These are phyloP conservation scores for Ganoderma meredithae DNA, from an alignment of 1,284 basidiomycete species.

Conservation along the genomic window DNA sequence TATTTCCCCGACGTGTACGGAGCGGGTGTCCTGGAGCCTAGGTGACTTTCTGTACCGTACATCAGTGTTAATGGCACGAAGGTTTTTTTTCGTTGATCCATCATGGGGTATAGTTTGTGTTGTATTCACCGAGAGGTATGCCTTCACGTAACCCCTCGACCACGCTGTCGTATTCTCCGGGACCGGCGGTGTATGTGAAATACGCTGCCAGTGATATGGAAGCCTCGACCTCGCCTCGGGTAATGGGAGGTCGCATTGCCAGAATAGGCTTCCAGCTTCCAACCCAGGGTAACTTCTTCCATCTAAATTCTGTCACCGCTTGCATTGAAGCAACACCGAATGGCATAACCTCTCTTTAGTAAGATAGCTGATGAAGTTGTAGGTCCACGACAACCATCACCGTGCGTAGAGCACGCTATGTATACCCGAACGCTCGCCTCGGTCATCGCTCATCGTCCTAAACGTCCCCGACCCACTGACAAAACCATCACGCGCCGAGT, in stretches of 20 bases:
- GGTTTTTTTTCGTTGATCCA: background rate
- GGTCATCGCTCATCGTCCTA: background rate
- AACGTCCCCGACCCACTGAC: background rate
- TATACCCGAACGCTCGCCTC: background rate
- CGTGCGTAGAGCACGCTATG: background rate
- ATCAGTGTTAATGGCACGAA: background rate
- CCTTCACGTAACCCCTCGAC: background rate
- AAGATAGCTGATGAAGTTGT: slow-evolving; percentile 2
- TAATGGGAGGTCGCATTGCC: background rate
- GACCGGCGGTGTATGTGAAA: background rate
- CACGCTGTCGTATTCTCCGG: background rate
- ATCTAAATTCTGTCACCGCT: background rate
- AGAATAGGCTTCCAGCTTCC: background rate
- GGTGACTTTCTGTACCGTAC: background rate
- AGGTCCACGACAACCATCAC: slow-evolving; percentile 2
- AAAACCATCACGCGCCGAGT: background rate
- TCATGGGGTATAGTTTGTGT: background rate
- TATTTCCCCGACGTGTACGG: background rate
- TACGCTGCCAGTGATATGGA: background rate
- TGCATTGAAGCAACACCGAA: background rate
- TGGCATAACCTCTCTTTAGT: background rate
- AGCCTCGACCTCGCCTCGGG: background rate
- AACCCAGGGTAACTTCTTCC: background rate
- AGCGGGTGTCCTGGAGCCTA: background rate
- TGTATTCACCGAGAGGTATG: background rate